Evolutionary conservation across 768 basidiomycete species (phyloP).

Genomic region (Kwoniella europaea): DNA sequence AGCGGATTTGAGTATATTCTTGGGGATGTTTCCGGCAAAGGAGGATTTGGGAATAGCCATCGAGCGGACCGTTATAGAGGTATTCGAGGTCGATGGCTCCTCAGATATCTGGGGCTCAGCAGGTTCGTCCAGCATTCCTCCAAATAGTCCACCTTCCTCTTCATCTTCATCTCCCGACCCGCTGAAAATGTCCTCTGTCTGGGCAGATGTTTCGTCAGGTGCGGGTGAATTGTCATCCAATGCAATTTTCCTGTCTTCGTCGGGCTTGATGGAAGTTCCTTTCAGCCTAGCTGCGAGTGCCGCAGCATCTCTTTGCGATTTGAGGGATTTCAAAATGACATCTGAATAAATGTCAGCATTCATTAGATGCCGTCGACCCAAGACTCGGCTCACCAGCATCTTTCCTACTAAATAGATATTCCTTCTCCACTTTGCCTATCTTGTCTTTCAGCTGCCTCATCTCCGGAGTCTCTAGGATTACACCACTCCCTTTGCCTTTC

Average conservation of each 20-base stretch:
- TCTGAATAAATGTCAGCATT: slow-evolving; percentile 25
- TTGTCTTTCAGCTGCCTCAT: slow-evolving; percentile 42
- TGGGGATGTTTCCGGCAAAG: slow-evolving; percentile 72
- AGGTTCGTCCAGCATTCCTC: slow-evolving; percentile 71
- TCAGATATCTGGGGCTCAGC: slow-evolving; percentile 59
- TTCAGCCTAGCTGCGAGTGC: slow-evolving; percentile 36
- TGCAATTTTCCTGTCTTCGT: not conserved
- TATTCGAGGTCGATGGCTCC: slow-evolving; percentile 52
- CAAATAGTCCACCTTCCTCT: slow-evolving; percentile 65
- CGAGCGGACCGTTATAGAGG: slow-evolving; percentile 65
- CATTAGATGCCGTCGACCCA: too few relatives aligned
- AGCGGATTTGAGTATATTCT: slow-evolving; percentile 68
- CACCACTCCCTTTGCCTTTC: slow-evolving; percentile 40
- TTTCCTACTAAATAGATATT: slow-evolving; percentile 57
- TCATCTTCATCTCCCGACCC: slow-evolving; percentile 47
- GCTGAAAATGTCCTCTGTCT: slow-evolving; percentile 12
- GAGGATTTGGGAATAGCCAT: slow-evolving; percentile 84
- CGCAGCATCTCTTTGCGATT: slow-evolving; percentile 41
- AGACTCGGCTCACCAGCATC: slow-evolving; percentile 49
- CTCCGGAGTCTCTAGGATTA: slow-evolving; percentile 47
- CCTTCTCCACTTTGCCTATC: slow-evolving; percentile 51
- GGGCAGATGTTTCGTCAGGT: not conserved
- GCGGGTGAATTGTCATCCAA: slow-evolving; percentile 6
- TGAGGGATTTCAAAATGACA: slow-evolving; percentile 36
- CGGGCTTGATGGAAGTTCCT: slow-evolving; percentile 18